phyloP scores from a whole-genome alignment of 2,329 filamentous ascomycete species.

The Ceratocystis ficicola region DNA sequence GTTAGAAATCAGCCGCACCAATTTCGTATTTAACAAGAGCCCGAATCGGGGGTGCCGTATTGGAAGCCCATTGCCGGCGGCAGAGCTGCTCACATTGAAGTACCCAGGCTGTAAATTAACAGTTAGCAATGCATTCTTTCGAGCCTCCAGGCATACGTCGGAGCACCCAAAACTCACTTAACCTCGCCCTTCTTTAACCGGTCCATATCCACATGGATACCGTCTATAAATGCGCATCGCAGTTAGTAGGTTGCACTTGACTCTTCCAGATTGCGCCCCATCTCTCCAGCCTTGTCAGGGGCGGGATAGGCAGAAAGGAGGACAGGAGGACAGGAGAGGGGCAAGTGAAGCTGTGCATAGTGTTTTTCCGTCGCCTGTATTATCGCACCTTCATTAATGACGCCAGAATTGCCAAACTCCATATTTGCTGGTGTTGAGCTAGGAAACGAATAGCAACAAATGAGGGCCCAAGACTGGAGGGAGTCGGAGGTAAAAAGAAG shows the following conservation, averaged over 20 bases:
- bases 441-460: background rate
- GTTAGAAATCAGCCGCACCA: constrained; percentile 25
- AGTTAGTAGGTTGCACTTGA: constrained; percentile 21
- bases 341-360: too few relatives aligned
- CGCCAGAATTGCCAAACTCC: constrained; percentile 52
- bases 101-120: constrained; percentile 61
- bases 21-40: background rate
- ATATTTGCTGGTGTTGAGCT: constrained; percentile 30
- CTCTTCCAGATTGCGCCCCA: background rate
- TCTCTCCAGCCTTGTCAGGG: constrained; percentile 16
- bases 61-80: background rate
- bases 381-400: constrained; percentile 49
- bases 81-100: constrained; percentile 65
- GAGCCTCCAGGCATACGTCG: background rate
- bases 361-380: constrained; percentile 8
- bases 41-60: background rate
- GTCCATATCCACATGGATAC: constrained; percentile 98
- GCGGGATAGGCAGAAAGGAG: background rate
- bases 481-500: background rate
- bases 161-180: constrained; percentile 55
- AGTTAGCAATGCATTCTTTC: constrained; percentile 25
- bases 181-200: constrained; percentile 97
- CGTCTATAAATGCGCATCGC: constrained; percentile 51
- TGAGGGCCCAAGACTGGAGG: background rate
- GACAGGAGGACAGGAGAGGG: background rate